Evolutionary conservation across 2,329 filamentous ascomycete species (phyloP).

Genomic region (Colletotrichum sp.): DNA sequence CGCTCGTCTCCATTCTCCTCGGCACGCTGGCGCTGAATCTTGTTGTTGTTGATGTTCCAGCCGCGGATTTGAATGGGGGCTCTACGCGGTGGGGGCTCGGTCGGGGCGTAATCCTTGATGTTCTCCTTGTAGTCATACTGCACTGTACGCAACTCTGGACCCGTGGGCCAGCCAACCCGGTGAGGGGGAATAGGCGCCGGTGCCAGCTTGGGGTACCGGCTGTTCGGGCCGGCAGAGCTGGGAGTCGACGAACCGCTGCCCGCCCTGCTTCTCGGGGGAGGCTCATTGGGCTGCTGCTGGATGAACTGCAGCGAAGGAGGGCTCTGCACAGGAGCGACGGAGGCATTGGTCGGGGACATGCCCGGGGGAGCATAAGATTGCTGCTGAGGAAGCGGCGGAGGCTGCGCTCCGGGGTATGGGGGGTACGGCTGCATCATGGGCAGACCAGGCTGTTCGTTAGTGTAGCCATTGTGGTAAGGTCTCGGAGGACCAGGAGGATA

Average conservation of each 20-base stretch:
- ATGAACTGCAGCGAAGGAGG: conserved; percentile 19
- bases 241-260: conserved; percentile 24
- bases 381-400: background rate
- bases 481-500: conserved; percentile 18
- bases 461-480: conserved; percentile 18
- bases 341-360: conserved; percentile 19
- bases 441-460: conserved; percentile 15
- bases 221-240: conserved; percentile 7
- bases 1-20: conserved; percentile 22
- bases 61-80: conserved; percentile 63
- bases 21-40: conserved; percentile 14
- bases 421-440: conserved; percentile 11
- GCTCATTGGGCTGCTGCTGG: conserved; percentile 14
- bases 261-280: conserved; percentile 10
- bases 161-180: conserved; percentile 48
- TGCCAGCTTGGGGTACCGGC: conserved; percentile 59
- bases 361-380: conserved; percentile 8
- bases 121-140: conserved; percentile 59
- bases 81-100: conserved; percentile 59
- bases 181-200: conserved; percentile 62
- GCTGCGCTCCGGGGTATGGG: conserved; percentile 2
- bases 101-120: conserved; percentile 63
- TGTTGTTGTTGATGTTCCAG: conserved; percentile 40
- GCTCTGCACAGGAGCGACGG: conserved; percentile 19
- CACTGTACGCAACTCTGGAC: conserved; percentile 62